Conservation (phyloP, 768 basidiomycete genomes). For the Amanita molliuscula region DNA sequence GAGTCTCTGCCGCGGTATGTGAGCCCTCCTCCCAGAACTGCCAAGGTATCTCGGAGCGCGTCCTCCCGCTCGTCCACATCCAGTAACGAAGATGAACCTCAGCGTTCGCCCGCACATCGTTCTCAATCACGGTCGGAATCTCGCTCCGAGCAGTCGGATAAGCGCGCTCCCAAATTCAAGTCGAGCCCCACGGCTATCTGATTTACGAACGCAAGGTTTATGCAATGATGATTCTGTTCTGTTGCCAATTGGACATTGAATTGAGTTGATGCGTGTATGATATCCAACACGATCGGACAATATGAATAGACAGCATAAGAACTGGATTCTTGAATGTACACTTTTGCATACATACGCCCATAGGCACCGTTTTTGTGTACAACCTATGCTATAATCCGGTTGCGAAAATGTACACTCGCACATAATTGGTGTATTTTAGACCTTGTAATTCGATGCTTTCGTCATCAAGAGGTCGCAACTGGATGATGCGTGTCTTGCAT, state of each 20-base stretch:
- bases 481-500: no score
- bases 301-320: neutral
- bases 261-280: neutral
- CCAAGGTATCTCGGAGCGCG: constrained; percentile 16
- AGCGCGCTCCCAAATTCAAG: constrained; percentile 15
- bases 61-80: constrained; percentile 21
- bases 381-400: neutral
- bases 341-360: neutral
- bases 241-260: neutral
- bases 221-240: no score
- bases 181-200: constrained; percentile 16
- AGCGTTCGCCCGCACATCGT: neutral
- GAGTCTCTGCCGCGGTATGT: constrained; percentile 48
- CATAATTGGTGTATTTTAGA: neutral
- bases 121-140: neutral
- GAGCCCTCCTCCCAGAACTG: constrained; percentile 20
- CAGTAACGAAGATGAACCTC: constrained; percentile 9
- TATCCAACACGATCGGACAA: neutral
- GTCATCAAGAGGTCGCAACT: no score
- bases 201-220: neutral
- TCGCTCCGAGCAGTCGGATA: neutral
- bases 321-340: neutral
- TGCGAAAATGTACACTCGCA: neutral
- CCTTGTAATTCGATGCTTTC: neutral
- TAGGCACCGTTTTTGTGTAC: neutral